Percentiles rank a stretch among this genome's conserved stretches.
Conservation (phyloP, 352 stramenopile species). For the Pythium graminicola region DNA sequence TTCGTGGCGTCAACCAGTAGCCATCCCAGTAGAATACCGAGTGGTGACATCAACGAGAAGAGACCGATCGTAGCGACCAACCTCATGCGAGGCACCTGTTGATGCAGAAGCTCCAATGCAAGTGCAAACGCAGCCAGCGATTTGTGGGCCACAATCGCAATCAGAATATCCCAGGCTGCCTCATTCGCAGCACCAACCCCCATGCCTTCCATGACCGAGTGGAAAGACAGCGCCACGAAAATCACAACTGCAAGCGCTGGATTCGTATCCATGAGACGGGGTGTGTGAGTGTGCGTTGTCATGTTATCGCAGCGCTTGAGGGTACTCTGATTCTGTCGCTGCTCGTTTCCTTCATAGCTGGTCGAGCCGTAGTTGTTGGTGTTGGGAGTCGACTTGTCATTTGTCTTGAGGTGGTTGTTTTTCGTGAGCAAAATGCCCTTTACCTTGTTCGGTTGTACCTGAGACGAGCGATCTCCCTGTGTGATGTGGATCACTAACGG, state of each 20-base stretch:
- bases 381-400: too few relatives aligned
- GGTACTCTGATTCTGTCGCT: slow-evolving; percentile 11
- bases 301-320: too few relatives aligned
- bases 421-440: neutral
- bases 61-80: slow-evolving; percentile 41
- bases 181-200: slow-evolving; percentile 56
- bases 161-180: slow-evolving; percentile 66
- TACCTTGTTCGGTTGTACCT: neutral
- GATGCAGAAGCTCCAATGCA: slow-evolving; percentile 61
- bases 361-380: neutral
- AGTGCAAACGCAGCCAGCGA: slow-evolving; percentile 71
- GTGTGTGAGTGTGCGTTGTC: slow-evolving; percentile 52
- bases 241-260: slow-evolving; percentile 61
- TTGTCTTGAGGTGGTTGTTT: slow-evolving; percentile 11
- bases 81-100: slow-evolving; percentile 33
- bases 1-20: slow-evolving; percentile 38
- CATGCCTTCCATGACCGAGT: slow-evolving; percentile 84
- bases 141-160: slow-evolving; percentile 81
- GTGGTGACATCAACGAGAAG: slow-evolving; percentile 73
- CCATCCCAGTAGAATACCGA: slow-evolving; percentile 57
- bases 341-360: too few relatives aligned
- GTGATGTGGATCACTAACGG: slow-evolving; percentile 24
- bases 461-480: neutral
- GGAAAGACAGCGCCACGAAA: slow-evolving; percentile 77
- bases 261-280: slow-evolving; percentile 57